Conservation (phyloP, 192 early-diverging fungal genomes). For the Umbelopsis sp. region DNA sequence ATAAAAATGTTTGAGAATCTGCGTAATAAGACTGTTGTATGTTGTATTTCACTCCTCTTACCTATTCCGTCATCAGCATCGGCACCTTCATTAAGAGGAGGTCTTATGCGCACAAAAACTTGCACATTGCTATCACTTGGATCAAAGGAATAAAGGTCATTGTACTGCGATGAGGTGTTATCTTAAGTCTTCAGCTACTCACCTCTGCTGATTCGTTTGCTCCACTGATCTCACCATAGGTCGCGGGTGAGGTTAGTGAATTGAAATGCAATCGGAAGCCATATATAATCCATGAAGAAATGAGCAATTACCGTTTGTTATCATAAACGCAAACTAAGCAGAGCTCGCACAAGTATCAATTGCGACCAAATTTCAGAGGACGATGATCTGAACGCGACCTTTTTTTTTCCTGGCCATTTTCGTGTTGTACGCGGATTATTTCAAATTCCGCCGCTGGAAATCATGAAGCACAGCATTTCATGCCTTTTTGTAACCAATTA, state of each 20-base stretch:
- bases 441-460: not conserved
- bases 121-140: constrained; percentile 43
- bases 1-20: not conserved
- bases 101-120: constrained; percentile 60
- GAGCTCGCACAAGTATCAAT: constrained; percentile 11
- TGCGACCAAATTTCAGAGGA: not conserved
- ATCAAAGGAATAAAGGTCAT: not conserved
- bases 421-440: not conserved
- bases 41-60: not conserved
- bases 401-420: not conserved
- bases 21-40: too few relatives aligned
- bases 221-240: not conserved
- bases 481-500: too few relatives aligned
- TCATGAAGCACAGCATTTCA: too few relatives aligned
- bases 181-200: too few relatives aligned
- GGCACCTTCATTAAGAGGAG: constrained; percentile 47
- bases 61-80: constrained; percentile 38
- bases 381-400: constrained; percentile 8
- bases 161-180: too few relatives aligned
- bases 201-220: constrained; percentile 16
- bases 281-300: not conserved
- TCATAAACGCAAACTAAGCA: constrained; percentile 19
- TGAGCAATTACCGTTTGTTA: constrained; percentile 1
- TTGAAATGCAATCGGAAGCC: too few relatives aligned
- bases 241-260: not conserved